Evolutionary conservation across 129 eudicot genomes (phyloP), one percentile per base, ranked within the genome.

Genomic region (Centella asiatica): DNA sequence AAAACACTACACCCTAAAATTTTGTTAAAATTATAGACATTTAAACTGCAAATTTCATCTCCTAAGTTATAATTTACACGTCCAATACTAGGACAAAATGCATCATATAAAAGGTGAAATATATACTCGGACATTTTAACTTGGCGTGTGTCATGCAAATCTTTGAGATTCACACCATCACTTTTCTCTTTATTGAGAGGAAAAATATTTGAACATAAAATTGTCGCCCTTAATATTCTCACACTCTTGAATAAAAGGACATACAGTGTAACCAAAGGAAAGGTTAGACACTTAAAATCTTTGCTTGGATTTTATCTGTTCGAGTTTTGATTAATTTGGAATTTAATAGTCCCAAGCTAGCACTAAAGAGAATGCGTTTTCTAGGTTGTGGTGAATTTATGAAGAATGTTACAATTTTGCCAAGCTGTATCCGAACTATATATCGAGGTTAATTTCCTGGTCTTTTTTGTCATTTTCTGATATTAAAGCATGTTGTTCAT

Each of bases 391-490:
- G 74, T 66, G 65, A 26, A 36, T 20, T 18, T 2, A 49, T 13
- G 48, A 50, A 13, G 52, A 76, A 76, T 33, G 39, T 48, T 69
- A 76, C 80, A 69, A 69, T 57, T 65, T 20, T 54, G 23, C 68
- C 76, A 40, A 60, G 72, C 68, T 71, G 81, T 60, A 10, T 33
- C 32, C 34, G 40, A 34, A 4, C 39, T 9, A 69, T 34, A 20
- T 32, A 66, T 33, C 27, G 31, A 19, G n/a, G 28, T 22, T 59
- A 31, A 57, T 28, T 23, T 47, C 32, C 24, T 70, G 75, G 53
- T 23, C 44, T 18, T 53, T 49, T 60, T 60, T 76, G 74, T 77
- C 74, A 77, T 67, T 77, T 72, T 49, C 12, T 44, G 27, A 7
- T 3, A 44, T 62, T 25, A 54, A 33, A 71, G 66, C 47, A 37